phyloP scores from a whole-genome alignment of 257 asterid genomes.

The Solanum clarkiae region DNA sequence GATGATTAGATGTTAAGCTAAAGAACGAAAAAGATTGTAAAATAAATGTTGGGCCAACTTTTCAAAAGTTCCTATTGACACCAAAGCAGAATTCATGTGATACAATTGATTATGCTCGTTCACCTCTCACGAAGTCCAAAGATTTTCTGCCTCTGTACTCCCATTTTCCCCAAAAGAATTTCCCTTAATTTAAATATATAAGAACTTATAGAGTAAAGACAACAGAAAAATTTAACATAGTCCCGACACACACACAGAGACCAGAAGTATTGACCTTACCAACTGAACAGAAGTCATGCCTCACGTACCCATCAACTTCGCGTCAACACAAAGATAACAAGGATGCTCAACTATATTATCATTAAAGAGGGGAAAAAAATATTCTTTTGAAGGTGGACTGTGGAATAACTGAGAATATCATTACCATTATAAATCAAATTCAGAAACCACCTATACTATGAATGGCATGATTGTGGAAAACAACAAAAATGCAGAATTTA shows the following conservation, averaged over 20 bases:
- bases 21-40: background rate
- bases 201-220: background rate
- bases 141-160: background rate
- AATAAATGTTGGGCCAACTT: background rate
- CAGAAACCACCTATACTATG: background rate
- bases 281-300: background rate
- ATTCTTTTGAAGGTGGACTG: background rate
- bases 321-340: background rate
- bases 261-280: background rate
- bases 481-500: background rate
- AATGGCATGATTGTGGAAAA: background rate
- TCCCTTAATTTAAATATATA: background rate
- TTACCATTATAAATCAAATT: background rate
- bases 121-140: background rate
- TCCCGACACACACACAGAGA: background rate
- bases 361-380: background rate
- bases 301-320: background rate
- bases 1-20: background rate
- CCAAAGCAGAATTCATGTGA: background rate
- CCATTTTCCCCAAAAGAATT: background rate
- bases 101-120: background rate
- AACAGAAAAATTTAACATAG: background rate
- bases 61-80: background rate
- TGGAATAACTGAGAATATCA: background rate
- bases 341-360: background rate